Evolutionary conservation across 1,284 basidiomycete species (phyloP), one percentile per base, ranked within the genome.

Genomic region (Papiliotrema fonsecae): DNA sequence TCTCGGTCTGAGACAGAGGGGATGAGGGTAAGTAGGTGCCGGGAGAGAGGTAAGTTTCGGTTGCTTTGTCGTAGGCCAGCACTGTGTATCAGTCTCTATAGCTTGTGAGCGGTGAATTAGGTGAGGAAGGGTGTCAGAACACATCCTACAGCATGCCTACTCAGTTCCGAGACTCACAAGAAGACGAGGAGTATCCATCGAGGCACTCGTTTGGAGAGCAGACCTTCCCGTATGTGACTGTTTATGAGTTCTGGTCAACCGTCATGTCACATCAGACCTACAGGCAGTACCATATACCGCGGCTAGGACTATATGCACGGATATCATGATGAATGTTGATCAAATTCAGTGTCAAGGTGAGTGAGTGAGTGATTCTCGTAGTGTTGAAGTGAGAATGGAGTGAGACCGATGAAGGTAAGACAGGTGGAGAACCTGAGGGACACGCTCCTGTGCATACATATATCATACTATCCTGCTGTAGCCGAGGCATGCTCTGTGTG

Each of bases 191-290:
- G 14, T 13, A 11, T 7, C 44, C 44, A 7, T 36, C 11, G 18
- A 46, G 13, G 26, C 44, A 46, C 19, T 18, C 26, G n/a, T 46
- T 22, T 4, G 45, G 45, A 5, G 45, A 47, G 28, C 45, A 47
- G 14, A 47, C 38, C 22, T 41, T 19, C 14, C 31, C 36, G 18
- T 16, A 28, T 7, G 30, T 27, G 14, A 41, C 31, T 40, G 38
- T 40, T 18, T 9, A 22, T 45, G 34, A 36, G 19, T 31, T n/a
- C 42, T 25, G 22, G n/a, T 26, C 13, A 18, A 22, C 22, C 26
- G 11, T 14, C 26, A 14, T 18, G n/a, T 13, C 16, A 32, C 16
- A 13, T 32, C 26, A 14, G 19, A 14, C 42, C 19, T 21, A 43
- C 42, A 9, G 16, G 26, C 19, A 9, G 32, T 6, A 18, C 42